These are phyloP conservation scores for Dactylellina parvicollis DNA, from an alignment of 2,329 filamentous ascomycete species.

Conservation along the genomic window DNA sequence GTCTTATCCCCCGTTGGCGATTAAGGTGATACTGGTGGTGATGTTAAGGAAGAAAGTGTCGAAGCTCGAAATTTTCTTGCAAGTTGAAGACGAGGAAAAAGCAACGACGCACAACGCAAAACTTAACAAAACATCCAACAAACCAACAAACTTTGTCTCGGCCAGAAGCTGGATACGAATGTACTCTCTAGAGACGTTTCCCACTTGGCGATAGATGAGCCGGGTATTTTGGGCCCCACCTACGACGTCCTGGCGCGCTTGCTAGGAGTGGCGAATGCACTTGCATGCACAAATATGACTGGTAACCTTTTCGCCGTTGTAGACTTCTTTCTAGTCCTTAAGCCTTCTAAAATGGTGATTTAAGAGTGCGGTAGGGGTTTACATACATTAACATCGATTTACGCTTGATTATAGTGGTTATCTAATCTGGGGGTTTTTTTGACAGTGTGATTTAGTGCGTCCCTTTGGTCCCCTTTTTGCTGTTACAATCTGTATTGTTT, in stretches of 20 bases:
- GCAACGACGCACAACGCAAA: conserved; percentile 1
- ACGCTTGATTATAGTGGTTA: not conserved
- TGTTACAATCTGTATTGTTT: too few relatives aligned
- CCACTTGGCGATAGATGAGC: not conserved
- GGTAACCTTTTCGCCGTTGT: not conserved
- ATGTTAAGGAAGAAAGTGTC: not conserved
- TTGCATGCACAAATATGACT: not conserved
- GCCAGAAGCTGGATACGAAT: too few relatives aligned
- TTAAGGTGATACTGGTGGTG: not conserved
- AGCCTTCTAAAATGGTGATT: not conserved
- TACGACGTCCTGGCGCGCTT: not conserved
- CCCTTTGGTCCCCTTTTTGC: too few relatives aligned
- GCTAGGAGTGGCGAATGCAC: not conserved
- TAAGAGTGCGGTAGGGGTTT: not conserved
- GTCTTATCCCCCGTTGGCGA: too few relatives aligned
- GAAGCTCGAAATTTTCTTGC: conserved; percentile 25
- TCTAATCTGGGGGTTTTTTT: too few relatives aligned
- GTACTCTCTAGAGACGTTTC: not conserved
- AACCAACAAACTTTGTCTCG: too few relatives aligned
- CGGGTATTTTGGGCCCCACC: not conserved
- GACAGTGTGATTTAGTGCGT: too few relatives aligned
- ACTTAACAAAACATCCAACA: not conserved
- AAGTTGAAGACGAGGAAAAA: not conserved
- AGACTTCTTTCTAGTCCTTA: not conserved
- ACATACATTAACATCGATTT: not conserved